A percentile compares a stretch with the other conserved stretches of the same genome.
Evolutionary conservation across 805 yeast species (phyloP).

Genomic region (Pichia cephalocereana): DNA sequence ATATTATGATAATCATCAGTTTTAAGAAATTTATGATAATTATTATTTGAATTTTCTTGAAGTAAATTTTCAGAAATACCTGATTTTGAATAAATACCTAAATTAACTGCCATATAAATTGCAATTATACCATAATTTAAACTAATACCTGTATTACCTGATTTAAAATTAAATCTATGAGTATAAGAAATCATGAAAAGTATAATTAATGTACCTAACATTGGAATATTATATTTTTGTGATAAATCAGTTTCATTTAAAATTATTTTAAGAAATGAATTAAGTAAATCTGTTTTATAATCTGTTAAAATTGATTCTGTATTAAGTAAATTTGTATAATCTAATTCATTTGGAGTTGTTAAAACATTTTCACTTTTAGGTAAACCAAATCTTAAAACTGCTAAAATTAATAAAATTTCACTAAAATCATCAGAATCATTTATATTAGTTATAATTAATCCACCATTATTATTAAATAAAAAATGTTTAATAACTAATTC

Average conservation of each 20-base stretch:
- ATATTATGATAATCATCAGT: constrained; percentile 14
- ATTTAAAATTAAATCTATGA: constrained; percentile 12
- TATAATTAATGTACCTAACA: constrained; percentile 11
- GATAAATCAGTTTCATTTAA: constrained; percentile 13
- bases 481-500: constrained; percentile 9
- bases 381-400: constrained; percentile 12
- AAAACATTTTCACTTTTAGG: constrained; percentile 1
- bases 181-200: constrained; percentile 15
- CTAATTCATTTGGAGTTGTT: constrained; percentile 1
- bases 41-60: neutral
- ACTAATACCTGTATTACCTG: constrained; percentile 12
- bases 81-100: constrained; percentile 9
- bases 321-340: constrained; percentile 4
- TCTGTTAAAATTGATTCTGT: constrained; percentile 10
- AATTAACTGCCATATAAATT: constrained; percentile 16
- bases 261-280: constrained; percentile 12
- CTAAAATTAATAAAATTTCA: constrained; percentile 16
- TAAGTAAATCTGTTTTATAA: constrained; percentile 13
- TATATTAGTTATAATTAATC: constrained; percentile 7
- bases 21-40: constrained; percentile 7
- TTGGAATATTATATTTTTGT: constrained; percentile 12
- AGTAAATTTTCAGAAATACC: neutral
- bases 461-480: constrained; percentile 1
- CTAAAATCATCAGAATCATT: constrained; percentile 14
- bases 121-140: constrained; percentile 12